phyloP scores from a whole-genome alignment of 73 alveolate species.

The Breviolum minutum region DNA sequence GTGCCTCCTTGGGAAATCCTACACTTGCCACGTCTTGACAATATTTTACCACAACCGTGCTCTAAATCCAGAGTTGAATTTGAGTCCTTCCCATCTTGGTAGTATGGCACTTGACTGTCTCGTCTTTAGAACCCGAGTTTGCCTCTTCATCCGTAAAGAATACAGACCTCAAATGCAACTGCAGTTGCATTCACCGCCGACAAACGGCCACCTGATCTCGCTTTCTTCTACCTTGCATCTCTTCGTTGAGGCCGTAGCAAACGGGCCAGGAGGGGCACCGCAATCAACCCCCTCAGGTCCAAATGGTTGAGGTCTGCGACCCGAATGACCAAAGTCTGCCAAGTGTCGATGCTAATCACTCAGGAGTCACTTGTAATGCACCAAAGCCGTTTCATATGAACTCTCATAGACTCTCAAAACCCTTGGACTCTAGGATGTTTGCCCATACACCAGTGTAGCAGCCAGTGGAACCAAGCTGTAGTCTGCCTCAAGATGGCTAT shows the following conservation, averaged over 20 bases:
- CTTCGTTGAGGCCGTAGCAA: constrained; percentile 18
- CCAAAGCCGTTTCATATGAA: neutral
- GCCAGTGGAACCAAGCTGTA: constrained; percentile 94
- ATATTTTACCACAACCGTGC: neutral
- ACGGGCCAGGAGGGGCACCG: constrained; percentile 84
- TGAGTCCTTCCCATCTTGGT: neutral
- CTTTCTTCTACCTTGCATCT: neutral
- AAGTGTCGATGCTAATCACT: neutral
- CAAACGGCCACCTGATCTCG: neutral
- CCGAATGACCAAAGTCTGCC: neutral
- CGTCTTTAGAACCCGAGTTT: neutral
- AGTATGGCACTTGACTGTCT: neutral
- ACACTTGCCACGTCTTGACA: too few species aligned
- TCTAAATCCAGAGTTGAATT: too few species aligned
- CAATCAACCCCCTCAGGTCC: constrained; percentile 62
- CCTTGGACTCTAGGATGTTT: neutral
- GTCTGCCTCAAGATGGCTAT: constrained; percentile 24
- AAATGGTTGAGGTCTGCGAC: neutral
- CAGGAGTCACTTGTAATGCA: neutral
- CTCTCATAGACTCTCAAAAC: neutral
- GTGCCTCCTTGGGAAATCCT: too few species aligned
- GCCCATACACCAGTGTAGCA: constrained; percentile 75
- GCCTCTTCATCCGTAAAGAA: constrained; percentile 89
- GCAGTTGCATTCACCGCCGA: neutral
- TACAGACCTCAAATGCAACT: constrained; percentile 11